Base-by-base conservation (phyloP, 2,329 filamentous ascomycete genomes). In the Colletotrichum salicis region DNA sequence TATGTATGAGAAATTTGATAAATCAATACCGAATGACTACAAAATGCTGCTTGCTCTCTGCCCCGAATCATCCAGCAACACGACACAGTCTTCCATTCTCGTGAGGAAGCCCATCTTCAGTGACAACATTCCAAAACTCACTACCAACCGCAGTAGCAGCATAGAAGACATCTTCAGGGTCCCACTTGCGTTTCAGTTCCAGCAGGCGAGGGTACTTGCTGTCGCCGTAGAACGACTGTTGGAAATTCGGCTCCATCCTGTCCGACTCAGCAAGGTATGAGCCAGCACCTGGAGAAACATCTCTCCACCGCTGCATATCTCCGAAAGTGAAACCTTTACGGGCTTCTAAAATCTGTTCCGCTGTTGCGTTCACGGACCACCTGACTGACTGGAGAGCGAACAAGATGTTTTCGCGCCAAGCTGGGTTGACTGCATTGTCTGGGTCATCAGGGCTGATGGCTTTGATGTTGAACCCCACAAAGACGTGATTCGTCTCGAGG, bases 391-490 rank as follows among this genome's bases (percentile, higher is more conserved):
- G 73, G 71, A 83, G 82, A 51, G 74, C 75, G 62, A 80, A 80
- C 75, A 83, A 75, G 24, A 78, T 76, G 8, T 81, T 80, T 0
- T 80, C 79, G 24, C 86, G 79, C 85, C 85, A 88, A 0, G 85
- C 85, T 1, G 84, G 85, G 59, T 83, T 82, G 22, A 82, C 77
- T 4, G 82, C 79, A 24, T 82, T 83, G 51, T 78, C 76, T 6
- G 78, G 65, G 27, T 78, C 19, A 11, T 70, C 67, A 4, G 56
- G 63, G 29, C 67, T 67, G 22, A n/a, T 48, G 22, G 45, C 62
- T n/a, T 70, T 67, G 12, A 66, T 70, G 5, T 66, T 70, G 56
- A 70, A 61, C 3, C 63, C 63, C 3, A 67, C 56, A 51, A 70
- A 70, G 4, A 70, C 57, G 12, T 67, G 63, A 6, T 41, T 62